Evolutionary conservation across 345 rosid species (phyloP).

Genomic region (Sisymbrium irio): DNA sequence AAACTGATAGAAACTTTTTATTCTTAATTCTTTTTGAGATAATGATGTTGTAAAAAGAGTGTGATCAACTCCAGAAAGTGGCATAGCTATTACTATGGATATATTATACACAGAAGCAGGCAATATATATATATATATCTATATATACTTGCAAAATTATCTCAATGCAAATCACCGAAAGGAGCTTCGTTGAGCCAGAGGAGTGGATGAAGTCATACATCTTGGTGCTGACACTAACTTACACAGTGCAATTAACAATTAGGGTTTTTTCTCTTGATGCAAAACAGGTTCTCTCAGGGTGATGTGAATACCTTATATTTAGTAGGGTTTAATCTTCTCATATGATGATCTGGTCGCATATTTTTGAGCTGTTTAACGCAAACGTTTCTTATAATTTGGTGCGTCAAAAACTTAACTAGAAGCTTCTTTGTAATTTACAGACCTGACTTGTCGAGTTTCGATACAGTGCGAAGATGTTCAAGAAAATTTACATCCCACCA

Average conservation of each 20-base stretch:
- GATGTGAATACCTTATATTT: too few relatives aligned
- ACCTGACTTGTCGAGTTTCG: too few relatives aligned
- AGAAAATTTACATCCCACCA: too few relatives aligned
- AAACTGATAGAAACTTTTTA: background rate
- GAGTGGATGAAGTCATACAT: constrained; percentile 90
- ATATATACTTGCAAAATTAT: background rate
- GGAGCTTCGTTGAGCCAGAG: constrained; percentile 99
- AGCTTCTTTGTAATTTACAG: background rate
- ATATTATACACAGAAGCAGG: background rate
- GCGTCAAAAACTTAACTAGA: background rate
- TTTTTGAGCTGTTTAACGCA: too few relatives aligned
- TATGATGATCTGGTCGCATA: too few relatives aligned
- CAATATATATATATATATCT: too few relatives aligned
- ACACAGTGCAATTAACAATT: constrained; percentile 13
- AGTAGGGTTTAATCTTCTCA: too few relatives aligned
- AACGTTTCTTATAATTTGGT: too few relatives aligned
- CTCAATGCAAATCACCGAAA: constrained; percentile 78
- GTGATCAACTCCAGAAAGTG: background rate
- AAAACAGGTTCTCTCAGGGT: background rate
- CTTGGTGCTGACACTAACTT: constrained; percentile 88
- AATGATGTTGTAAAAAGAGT: background rate
- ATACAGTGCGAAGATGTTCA: background rate
- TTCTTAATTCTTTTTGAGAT: background rate
- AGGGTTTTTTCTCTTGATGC: background rate
- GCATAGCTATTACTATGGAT: constrained; percentile 1